Conservation (phyloP, 345 rosid species). For the Pistacia vera region DNA sequence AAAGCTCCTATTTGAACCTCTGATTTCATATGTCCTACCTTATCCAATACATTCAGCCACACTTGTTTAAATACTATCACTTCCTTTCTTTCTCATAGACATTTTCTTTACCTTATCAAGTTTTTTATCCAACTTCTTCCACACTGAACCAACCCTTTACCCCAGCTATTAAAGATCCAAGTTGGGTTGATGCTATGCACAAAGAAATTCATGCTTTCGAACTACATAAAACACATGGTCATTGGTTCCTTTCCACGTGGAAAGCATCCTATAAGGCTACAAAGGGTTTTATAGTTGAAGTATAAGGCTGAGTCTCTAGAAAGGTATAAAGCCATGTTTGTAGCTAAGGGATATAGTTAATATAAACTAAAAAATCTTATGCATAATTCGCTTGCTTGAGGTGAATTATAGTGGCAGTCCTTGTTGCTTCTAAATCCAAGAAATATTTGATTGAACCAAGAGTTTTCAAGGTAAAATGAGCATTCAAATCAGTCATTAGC, state of each 20-base stretch:
- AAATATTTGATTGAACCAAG: too few relatives aligned
- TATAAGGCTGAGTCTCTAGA: neutral
- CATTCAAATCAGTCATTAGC: too few relatives aligned
- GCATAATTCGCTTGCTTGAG: too few relatives aligned
- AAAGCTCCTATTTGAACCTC: too few relatives aligned
- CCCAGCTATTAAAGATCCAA: neutral
- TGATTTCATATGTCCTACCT: too few relatives aligned
- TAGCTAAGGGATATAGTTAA: neutral
- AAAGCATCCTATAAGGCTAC: neutral
- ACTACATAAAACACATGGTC: neutral
- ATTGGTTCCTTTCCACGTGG: neutral
- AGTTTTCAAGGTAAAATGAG: too few relatives aligned
- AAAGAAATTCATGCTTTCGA: neutral
- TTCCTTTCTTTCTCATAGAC: neutral
- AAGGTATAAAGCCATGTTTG: neutral
- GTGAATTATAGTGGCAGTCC: too few relatives aligned
- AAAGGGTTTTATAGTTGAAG: neutral
- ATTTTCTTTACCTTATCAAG: neutral
- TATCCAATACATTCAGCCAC: neutral
- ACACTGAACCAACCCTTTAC: neutral
- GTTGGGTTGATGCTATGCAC: neutral
- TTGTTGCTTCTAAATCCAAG: too few relatives aligned
- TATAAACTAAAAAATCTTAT: neutral
- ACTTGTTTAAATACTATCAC: neutral
- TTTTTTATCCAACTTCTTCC: neutral